Conservation (phyloP, 2,329 filamentous ascomycete species). For the Cordyceps cicadae region DNA sequence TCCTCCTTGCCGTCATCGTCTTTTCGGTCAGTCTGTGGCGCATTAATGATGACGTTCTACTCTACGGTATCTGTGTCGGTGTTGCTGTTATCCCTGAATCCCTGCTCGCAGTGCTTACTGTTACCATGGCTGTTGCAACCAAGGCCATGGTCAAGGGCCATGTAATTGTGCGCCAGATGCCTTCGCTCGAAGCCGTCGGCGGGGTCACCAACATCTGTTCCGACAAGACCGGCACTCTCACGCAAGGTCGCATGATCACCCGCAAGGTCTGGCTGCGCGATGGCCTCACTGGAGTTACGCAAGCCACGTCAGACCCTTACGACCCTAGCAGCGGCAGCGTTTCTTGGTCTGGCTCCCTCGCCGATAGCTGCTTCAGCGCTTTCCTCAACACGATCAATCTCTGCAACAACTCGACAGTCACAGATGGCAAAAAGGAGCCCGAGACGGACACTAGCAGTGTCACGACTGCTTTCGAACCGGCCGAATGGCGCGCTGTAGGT, state of each 20-base stretch:
- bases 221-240: constrained; percentile 62
- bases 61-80: constrained; percentile 53
- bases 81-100: constrained; percentile 59
- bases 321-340: constrained; percentile 51
- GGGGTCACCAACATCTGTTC: constrained; percentile 64
- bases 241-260: constrained; percentile 58
- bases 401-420: constrained; percentile 51
- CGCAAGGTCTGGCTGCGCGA: constrained; percentile 53
- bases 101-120: constrained; percentile 61
- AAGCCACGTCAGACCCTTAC: constrained; percentile 49
- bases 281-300: constrained; percentile 43
- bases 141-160: constrained; percentile 57
- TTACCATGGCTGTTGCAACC: constrained; percentile 61
- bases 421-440: constrained; percentile 38
- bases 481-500: constrained; percentile 51
- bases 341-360: constrained; percentile 33
- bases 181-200: constrained; percentile 58
- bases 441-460: constrained; percentile 39
- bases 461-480: constrained; percentile 34
- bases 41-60: constrained; percentile 47
- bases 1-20: constrained; percentile 52
- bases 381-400: constrained; percentile 49
- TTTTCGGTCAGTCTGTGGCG: constrained; percentile 50
- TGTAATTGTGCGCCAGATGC: constrained; percentile 58
- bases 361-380: constrained; percentile 32